Base-by-base conservation (phyloP, 169 alveolate species). In the Plasmodium billcollinsi region DNA sequence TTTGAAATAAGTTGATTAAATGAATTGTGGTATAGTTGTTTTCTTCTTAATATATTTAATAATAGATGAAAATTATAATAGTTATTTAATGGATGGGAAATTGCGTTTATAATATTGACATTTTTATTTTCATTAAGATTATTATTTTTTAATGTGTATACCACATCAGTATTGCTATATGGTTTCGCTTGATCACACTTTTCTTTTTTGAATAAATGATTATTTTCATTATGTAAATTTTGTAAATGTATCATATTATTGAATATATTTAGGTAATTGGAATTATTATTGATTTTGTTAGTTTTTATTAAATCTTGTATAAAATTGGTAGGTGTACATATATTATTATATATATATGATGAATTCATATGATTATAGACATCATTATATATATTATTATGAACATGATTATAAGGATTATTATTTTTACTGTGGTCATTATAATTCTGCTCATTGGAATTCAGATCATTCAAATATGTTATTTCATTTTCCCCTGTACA, bases 21-120 rank as follows among this genome's bases (percentile, higher is more conserved):
- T 18, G 89, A 65, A n/a, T 78, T 54, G 9, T 39, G 47, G 26
- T 78, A 67, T 12, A 63, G 6, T n/a, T 78, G 89, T 50, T 45
- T 56, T 66, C 58, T 71, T 59, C 47, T 65, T 39, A 78, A 5
- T n/a, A 24, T 50, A 56, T 66, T 78, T 54, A 78, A 71, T 21
- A 78, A 26, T 26, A 78, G 33, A 18, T 78, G 89, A 18, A 78
- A n/a, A 59, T 78, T 78, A 59, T 78, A 78, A 54, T 78, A 78
- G 67, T 78, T 59, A 26, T 29, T 66, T 12, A 78, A n/a, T 1
- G 89, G 72, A 33, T 49, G n/a, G 33, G 12, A 61, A 47, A 33
- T 18, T 43, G 45, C 52, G 24, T 14, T 63, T 21, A 11, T 2
- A 24, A 15, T 7, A 18, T 66, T 78, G n/a, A 7, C 59, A 11